These are phyloP conservation scores for Talaromyces nanjingensis DNA, from an alignment of 495 filamentous ascomycete genomes.

Conservation along the genomic window DNA sequence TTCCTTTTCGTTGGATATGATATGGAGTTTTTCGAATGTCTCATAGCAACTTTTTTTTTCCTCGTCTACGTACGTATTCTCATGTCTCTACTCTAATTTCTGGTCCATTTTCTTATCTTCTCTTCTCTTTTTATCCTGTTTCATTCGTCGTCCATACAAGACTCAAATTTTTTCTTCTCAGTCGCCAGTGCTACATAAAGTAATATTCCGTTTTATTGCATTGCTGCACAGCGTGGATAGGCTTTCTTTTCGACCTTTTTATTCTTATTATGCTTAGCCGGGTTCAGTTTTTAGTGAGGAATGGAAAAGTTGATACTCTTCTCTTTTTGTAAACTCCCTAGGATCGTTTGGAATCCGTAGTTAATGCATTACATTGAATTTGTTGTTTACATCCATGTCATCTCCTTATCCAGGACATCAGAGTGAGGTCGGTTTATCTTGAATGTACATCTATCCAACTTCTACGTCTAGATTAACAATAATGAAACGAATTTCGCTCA, in stretches of 20 bases:
- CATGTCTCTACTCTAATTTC: conserved; percentile 10
- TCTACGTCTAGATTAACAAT: no score
- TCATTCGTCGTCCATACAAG: conserved; percentile 1
- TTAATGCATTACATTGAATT: no score
- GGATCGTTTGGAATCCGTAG: no score
- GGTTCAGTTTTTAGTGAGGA: not conserved
- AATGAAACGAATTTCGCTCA: no score
- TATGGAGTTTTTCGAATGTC: conserved; percentile 11
- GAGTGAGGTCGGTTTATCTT: no score
- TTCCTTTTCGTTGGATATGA: conserved; percentile 7
- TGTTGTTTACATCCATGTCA: no score
- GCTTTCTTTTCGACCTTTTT: conserved; percentile 10
- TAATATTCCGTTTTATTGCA: conserved; percentile 6
- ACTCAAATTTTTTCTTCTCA: not conserved
- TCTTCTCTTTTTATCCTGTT: conserved; percentile 1
- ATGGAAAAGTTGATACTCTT: not conserved
- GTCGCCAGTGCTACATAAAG: not conserved
- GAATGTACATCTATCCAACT: no score
- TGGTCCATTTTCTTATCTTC: conserved; percentile 1
- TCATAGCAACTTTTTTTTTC: conserved; percentile 6
- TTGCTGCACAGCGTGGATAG: conserved; percentile 5
- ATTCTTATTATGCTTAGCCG: not conserved
- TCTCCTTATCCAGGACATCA: no score
- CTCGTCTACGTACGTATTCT: conserved; percentile 12
- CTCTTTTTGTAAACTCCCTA: not conserved